Conservation (phyloP, 2,329 filamentous ascomycete genomes). For the Claviceps arundinis region DNA sequence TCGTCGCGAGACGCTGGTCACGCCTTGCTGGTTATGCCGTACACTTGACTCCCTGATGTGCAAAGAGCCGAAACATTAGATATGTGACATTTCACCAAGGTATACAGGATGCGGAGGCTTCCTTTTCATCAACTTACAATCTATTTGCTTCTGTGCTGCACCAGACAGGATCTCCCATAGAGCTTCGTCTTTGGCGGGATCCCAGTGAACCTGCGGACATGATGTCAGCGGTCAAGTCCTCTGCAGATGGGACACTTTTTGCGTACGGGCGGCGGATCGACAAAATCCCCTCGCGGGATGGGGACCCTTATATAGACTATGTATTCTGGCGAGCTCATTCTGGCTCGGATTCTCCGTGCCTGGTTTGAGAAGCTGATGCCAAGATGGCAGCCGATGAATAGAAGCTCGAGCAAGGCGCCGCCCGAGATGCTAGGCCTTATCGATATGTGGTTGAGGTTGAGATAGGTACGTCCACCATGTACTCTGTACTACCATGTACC, state of each 20-base stretch:
- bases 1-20: background rate
- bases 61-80: slow-evolving; percentile 9
- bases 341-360: background rate
- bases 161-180: slow-evolving; percentile 85
- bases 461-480: too few relatives aligned
- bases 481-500: too few relatives aligned
- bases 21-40: slow-evolving; percentile 12
- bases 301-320: slow-evolving; percentile 85
- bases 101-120: too few relatives aligned
- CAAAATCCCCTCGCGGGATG: slow-evolving; percentile 73
- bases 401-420: background rate
- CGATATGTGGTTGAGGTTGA: background rate
- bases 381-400: background rate
- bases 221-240: slow-evolving; percentile 2
- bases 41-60: slow-evolving; percentile 61
- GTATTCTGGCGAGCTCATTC: slow-evolving; percentile 42
- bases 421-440: background rate
- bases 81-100: background rate
- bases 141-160: slow-evolving; percentile 67
- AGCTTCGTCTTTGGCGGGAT: slow-evolving; percentile 69
- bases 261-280: slow-evolving; percentile 73
- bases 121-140: slow-evolving; percentile 48
- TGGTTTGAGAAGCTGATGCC: background rate
- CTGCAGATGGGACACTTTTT: background rate
- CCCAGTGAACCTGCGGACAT: slow-evolving; percentile 63